These are phyloP conservation scores for Diaporthe sp. DNA, from an alignment of 2,329 filamentous ascomycete species.

Conservation along the genomic window DNA sequence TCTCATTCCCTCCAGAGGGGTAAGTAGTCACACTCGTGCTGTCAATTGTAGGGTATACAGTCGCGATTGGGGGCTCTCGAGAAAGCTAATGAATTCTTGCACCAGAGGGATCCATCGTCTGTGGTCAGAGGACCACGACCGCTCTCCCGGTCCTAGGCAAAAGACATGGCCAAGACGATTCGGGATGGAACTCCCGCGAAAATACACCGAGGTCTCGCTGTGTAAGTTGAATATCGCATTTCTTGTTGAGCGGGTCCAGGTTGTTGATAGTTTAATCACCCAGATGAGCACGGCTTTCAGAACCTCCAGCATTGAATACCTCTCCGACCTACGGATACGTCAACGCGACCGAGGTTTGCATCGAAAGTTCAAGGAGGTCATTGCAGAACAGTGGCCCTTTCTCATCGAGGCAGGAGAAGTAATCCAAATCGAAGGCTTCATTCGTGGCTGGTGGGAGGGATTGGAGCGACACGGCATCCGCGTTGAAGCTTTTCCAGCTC, in stretches of 20 bases:
- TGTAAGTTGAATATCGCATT: slow-evolving; percentile 43
- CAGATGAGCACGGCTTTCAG: slow-evolving; percentile 51
- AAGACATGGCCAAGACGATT: no score
- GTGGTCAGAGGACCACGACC: no score
- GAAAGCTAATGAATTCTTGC: not conserved
- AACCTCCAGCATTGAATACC: slow-evolving; percentile 44
- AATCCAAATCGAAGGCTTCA: not conserved
- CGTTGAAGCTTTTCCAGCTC: slow-evolving; percentile 10
- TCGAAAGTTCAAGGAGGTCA: slow-evolving; percentile 5
- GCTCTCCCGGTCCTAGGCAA: slow-evolving; percentile 29
- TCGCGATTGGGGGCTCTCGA: not conserved
- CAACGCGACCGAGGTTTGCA: not conserved
- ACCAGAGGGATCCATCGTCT: not conserved
- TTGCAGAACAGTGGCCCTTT: not conserved
- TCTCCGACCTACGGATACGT: slow-evolving; percentile 42
- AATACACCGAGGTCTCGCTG: slow-evolving; percentile 45
- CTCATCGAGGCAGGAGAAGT: not conserved
- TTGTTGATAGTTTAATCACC: not conserved
- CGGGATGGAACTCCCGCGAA: slow-evolving; percentile 38
- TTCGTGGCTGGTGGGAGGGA: slow-evolving; percentile 29
- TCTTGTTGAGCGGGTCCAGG: slow-evolving; percentile 7
- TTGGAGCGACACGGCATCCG: not conserved
- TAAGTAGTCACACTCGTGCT: not conserved
- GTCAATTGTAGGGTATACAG: not conserved
- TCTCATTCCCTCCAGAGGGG: not conserved